These are phyloP conservation scores for Santalum album DNA, from an alignment of 164 flowering plant genomes.

Conservation along the genomic window DNA sequence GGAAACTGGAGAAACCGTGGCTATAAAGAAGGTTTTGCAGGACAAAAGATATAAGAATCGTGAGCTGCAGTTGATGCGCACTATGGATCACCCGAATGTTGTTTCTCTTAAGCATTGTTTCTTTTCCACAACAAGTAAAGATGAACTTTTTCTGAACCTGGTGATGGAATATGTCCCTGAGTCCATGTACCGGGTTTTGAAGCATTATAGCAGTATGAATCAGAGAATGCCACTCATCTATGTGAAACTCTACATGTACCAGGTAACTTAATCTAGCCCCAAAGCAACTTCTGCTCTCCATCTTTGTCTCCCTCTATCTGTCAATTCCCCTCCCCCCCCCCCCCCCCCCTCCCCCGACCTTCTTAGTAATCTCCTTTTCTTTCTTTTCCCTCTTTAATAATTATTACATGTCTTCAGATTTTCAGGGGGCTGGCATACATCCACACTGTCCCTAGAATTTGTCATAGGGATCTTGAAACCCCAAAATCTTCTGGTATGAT, in stretches of 20 bases:
- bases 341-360: too few relatives aligned
- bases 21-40: slow-evolving; percentile 5
- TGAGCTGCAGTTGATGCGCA: slow-evolving; percentile 2
- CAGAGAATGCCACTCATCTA: slow-evolving; percentile 3
- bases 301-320: background rate
- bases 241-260: slow-evolving; percentile 5
- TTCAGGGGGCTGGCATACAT: slow-evolving; percentile 4
- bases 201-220: background rate
- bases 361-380: too few relatives aligned
- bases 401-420: background rate
- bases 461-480: slow-evolving; percentile 3
- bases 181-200: slow-evolving; percentile 1
- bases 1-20: slow-evolving; percentile 1
- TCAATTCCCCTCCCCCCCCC: background rate
- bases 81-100: slow-evolving; percentile 1
- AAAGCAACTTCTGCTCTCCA: too few relatives aligned
- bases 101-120: slow-evolving; percentile 1
- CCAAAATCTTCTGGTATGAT: slow-evolving; percentile 1
- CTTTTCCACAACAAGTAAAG: slow-evolving; percentile 2
- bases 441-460: slow-evolving; percentile 1
- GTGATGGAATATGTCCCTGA: slow-evolving; percentile 6
- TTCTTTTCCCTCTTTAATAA: background rate
- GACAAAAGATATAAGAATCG: slow-evolving; percentile 3
- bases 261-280: background rate
- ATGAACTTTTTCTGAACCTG: slow-evolving; percentile 1